These are phyloP conservation scores for Podila verticillata DNA, from an alignment of 192 early-diverging fungal genomes.

Conservation along the genomic window DNA sequence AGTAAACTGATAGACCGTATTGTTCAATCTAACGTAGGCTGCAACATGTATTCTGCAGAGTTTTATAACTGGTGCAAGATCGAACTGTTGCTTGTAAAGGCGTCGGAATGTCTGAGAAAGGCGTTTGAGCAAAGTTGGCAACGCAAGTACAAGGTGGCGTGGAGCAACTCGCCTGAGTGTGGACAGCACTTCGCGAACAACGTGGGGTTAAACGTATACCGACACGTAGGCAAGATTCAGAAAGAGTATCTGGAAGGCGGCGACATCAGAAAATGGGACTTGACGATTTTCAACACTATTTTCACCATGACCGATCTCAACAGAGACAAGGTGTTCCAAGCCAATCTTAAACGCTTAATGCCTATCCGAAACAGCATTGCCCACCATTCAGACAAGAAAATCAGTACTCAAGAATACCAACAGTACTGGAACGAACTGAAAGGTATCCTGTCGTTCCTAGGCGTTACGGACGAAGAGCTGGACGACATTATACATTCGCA, in stretches of 20 bases:
- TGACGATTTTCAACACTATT: conserved; percentile 30
- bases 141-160: conserved; percentile 28
- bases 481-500: conserved; percentile 41
- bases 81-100: conserved; percentile 40
- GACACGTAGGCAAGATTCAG: conserved; percentile 37
- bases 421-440: conserved; percentile 40
- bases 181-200: conserved; percentile 35
- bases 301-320: conserved; percentile 42
- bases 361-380: conserved; percentile 38
- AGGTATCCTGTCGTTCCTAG: conserved; percentile 33
- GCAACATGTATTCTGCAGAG: conserved; percentile 35
- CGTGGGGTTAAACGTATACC: conserved; percentile 22
- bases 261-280: conserved; percentile 38
- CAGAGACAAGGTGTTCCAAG: conserved; percentile 36
- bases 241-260: conserved; percentile 33
- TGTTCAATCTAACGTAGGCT: conserved; percentile 32
- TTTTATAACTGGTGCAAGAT: conserved; percentile 39
- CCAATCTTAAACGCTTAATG: conserved; percentile 36
- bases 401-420: conserved; percentile 36
- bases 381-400: conserved; percentile 41
- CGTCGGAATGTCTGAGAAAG: conserved; percentile 39
- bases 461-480: conserved; percentile 40
- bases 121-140: conserved; percentile 37
- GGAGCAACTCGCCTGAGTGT: conserved; percentile 37
- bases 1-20: conserved; percentile 32